These are phyloP conservation scores for Paralagenidium karlingii DNA, from an alignment of 352 stramenopile genomes.

Conservation along the genomic window DNA sequence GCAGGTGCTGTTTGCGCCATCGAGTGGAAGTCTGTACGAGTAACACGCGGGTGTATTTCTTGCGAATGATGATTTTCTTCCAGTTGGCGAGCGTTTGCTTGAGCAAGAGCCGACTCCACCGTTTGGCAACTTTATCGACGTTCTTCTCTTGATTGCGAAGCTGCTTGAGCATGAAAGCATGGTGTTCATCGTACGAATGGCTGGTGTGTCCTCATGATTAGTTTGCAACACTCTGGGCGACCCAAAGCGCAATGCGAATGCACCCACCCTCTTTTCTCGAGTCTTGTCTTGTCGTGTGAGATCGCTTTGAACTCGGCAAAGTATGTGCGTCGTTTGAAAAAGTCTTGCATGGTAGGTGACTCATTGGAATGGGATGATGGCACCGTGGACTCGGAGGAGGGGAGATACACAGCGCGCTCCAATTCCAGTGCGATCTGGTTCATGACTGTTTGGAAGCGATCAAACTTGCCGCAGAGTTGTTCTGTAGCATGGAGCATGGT, in stretches of 20 bases:
- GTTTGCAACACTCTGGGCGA: neutral
- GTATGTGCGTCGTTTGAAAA: conserved; percentile 24
- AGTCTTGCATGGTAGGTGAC: conserved; percentile 8
- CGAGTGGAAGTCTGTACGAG: conserved; percentile 38
- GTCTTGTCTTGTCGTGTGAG: conserved; percentile 13
- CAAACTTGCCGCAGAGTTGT: too few relatives aligned
- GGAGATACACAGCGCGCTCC: too few relatives aligned
- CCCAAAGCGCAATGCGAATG: neutral
- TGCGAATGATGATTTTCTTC: conserved; percentile 58
- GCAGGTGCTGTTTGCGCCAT: conserved; percentile 33
- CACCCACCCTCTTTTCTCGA: conserved; percentile 25
- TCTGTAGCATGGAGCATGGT: too few relatives aligned
- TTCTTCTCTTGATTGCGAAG: conserved; percentile 49
- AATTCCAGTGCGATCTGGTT: too few relatives aligned
- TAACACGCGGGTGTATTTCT: conserved; percentile 59
- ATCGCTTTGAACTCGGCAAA: conserved; percentile 43
- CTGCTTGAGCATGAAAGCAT: conserved; percentile 38
- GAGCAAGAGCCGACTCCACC: conserved; percentile 32
- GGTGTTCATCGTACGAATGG: conserved; percentile 16
- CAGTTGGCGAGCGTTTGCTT: conserved; percentile 49
- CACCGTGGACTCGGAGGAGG: too few relatives aligned
- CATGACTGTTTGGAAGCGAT: too few relatives aligned
- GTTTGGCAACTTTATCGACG: conserved; percentile 35
- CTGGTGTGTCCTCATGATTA: neutral
- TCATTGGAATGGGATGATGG: conserved; percentile 2